Evolutionary conservation across 306 rosid genomes (phyloP), one percentile per base, ranked within the genome.

Genomic region (Ceratonia siliqua): DNA sequence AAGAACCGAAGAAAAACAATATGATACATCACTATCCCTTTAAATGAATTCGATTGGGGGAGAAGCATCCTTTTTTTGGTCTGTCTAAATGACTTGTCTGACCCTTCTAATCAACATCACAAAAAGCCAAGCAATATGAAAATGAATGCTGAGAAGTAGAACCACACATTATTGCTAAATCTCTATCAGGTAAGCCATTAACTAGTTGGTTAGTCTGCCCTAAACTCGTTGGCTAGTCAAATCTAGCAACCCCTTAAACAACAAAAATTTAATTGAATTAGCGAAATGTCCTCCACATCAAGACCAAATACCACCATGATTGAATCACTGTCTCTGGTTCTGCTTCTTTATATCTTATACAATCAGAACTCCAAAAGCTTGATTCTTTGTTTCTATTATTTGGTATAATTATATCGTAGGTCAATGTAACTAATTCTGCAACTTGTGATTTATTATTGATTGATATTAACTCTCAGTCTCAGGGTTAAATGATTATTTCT

Each of bases 121-220:
- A 17, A n/a, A 28, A 67, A 15, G 41, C 27, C 21, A 39, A 12
- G 53, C 28, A 46, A 68, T 12, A 46, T 46, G 20, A 27, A 11
- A 68, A n/a, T 24, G 55, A 54, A 71, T 55, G 56, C 50, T 3
- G 6, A 28, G 63, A n/a, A n/a, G n/a, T n/a, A n/a, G n/a, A 71
- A 55, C 27, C 54, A 55, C 8, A 5, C 76, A 18, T 18, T 22
- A 25, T 38, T 32, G 38, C 42, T 28, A 45, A 28, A 18, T 8
- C 3, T 7, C 27, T n/a, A 46, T 28, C 10, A 39, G 0, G 22
- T 21, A 20, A 38, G 3, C 33, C 28, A 46, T 17, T 5, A 1
- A 50, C 14, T 33, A 5, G 32, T 50, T 39, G 13, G 33, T 41
- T 22, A 41, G 21, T 50, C 35, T 33, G 0, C 6, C 20, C 46